Conservation (phyloP, 176 grass and related monocot genomes). For the Triticum dicoccoides region DNA sequence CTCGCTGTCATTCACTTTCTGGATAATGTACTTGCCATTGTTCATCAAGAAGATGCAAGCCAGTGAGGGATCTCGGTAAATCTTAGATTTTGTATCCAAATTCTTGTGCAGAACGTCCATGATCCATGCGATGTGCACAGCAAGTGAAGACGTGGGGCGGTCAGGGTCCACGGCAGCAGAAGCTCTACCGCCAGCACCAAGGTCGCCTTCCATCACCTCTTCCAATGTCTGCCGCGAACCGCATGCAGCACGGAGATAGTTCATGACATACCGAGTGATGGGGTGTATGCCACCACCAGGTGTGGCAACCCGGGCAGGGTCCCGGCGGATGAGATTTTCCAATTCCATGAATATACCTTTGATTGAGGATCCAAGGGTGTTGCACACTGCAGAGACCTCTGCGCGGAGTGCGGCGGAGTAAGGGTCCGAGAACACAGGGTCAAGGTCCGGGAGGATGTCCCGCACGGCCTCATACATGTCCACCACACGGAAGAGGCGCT, state of each 20-base stretch:
- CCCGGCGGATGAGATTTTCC: slow-evolving; percentile 94
- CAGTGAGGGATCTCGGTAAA: slow-evolving; percentile 74
- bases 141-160: slow-evolving; percentile 75
- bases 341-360: slow-evolving; percentile 90
- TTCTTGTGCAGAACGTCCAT: slow-evolving; percentile 95
- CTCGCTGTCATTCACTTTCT: slow-evolving; percentile 83
- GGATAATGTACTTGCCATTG: slow-evolving; percentile 86
- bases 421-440: slow-evolving; percentile 72
- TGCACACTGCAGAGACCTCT: slow-evolving; percentile 66
- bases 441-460: slow-evolving; percentile 76
- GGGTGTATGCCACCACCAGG: slow-evolving; percentile 75
- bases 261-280: slow-evolving; percentile 94
- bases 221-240: slow-evolving; percentile 75
- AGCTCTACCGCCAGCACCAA: slow-evolving; percentile 30
- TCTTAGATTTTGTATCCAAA: slow-evolving; percentile 78
- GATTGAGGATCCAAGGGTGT: slow-evolving; percentile 65
- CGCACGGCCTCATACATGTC: slow-evolving; percentile 95
- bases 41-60: slow-evolving; percentile 86
- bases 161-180: slow-evolving; percentile 58
- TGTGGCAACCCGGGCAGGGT: slow-evolving; percentile 59
- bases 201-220: slow-evolving; percentile 89
- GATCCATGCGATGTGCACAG: slow-evolving; percentile 92
- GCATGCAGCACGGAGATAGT: slow-evolving; percentile 89
- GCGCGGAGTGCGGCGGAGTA: slow-evolving; percentile 70
- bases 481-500: slow-evolving; percentile 89